Percentiles rank a stretch among this genome's conserved stretches.
phyloP scores from a whole-genome alignment of 2,329 filamentous ascomycete species.

The Apiospora arundinis region DNA sequence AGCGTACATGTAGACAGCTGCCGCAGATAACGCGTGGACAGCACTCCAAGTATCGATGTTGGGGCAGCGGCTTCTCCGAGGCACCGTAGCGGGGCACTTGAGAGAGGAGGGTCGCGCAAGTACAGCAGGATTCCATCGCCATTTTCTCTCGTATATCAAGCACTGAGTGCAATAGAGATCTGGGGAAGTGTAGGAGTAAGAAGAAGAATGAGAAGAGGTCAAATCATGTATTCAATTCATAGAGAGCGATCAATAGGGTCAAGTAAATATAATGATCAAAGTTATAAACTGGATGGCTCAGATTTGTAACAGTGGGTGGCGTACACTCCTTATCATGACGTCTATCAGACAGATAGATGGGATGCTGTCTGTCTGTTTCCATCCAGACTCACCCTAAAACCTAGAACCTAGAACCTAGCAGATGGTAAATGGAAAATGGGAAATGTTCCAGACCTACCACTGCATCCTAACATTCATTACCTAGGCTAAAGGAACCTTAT shows the following conservation, averaged over 20 bases:
- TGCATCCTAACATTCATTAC: no score
- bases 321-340: conserved; percentile 14
- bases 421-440: no score
- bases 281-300: not conserved
- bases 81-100: conserved; percentile 58
- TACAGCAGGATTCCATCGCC: conserved; percentile 65
- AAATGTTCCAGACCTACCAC: no score
- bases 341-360: not conserved
- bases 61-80: conserved; percentile 65
- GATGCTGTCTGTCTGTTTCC: not conserved
- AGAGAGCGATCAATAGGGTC: not conserved
- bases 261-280: not conserved
- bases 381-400: not conserved
- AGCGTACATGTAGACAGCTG: conserved; percentile 67
- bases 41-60: conserved; percentile 69
- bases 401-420: no score
- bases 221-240: not conserved
- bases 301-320: conserved; percentile 15
- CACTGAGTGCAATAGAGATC: not conserved
- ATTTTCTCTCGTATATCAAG: not conserved
- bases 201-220: not conserved
- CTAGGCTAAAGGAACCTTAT: conserved; percentile 8
- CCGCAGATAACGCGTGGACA: conserved; percentile 76
- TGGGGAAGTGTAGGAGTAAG: not conserved
- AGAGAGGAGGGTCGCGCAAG: conserved; percentile 68